Base-by-base conservation (phyloP, 208 protist genomes). In the Trypanosomatidae sp. region DNA sequence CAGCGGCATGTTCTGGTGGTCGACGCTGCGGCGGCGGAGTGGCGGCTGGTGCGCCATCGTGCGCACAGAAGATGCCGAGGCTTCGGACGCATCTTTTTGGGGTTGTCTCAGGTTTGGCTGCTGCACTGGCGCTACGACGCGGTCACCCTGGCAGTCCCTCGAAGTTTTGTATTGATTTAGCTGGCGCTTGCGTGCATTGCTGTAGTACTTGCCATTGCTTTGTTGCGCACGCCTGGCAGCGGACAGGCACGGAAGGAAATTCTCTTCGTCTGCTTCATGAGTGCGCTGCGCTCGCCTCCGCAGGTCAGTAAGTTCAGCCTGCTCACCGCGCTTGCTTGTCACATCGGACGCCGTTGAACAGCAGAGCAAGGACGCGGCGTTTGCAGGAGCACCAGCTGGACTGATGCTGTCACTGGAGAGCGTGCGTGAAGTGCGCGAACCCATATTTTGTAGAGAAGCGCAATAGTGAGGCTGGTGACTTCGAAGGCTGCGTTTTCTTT, bases 1-100 rank as follows among this genome's bases (percentile, higher is more conserved):
- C 39, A 65, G 59, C 22, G 36, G 59, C 36, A 13, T 65, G 33
- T 39, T 28, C 39, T 65, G 36, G 39, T 41, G 39, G 59, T 13
- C 9, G 59, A 13, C 39, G 22, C 33, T 65, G 30, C 33, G 59
- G 39, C 39, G 59, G 13, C 25, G 64, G 30, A 68, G 12, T 15
- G 44, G 64, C 28, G 44, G 64, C 64, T 55, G 41, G 64, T 68
- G 64, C 44, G 64, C n/a, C 64, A 68, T 44, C 64, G 64, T 68
- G 44, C 22, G 64, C 43, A 53, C 64, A 53, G 64, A 66, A 36
- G 13, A 22, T n/a, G 13, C 28, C 7, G 64, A 68, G n/a, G 25
- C 28, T 25, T 39, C 44, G 15, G 44, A 53, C 25, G 64, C 3
- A n/a, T 41, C 28, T 50, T 36, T 53, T 41, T 22, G 36, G 15